A percentile compares a stretch with the other conserved stretches of the same genome.
phyloP scores from a whole-genome alignment of 768 basidiomycete genomes.

The Boletellus sp. region DNA sequence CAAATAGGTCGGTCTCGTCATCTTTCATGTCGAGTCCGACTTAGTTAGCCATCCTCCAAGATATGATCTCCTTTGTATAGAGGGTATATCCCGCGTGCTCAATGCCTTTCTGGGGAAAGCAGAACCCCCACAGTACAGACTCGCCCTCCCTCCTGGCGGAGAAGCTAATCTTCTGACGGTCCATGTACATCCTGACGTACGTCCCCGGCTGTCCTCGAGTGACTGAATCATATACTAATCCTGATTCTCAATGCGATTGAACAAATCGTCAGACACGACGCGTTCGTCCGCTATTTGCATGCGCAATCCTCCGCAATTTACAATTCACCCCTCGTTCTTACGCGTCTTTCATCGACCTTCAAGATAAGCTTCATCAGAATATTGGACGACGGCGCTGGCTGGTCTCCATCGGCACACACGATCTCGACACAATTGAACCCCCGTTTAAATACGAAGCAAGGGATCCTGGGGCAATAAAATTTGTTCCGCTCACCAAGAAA shows the following conservation, averaged over 20 bases:
- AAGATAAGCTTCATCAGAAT: conserved; percentile 98
- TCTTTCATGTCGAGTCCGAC: not conserved
- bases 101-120: conserved; percentile 74
- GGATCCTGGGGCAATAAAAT: conserved; percentile 86
- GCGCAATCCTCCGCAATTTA: conserved; percentile 85
- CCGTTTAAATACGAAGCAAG: conserved; percentile 88
- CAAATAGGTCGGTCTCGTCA: conserved; percentile 67
- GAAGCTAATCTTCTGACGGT: conserved; percentile 63
- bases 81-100: conserved; percentile 88
- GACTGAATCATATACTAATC: not conserved
- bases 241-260: not conserved
- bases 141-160: conserved; percentile 68
- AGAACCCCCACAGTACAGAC: conserved; percentile 66
- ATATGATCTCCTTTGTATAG: conserved; percentile 96
- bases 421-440: conserved; percentile 81
- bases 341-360: conserved; percentile 97
- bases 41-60: conserved; percentile 37
- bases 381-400: conserved; percentile 86
- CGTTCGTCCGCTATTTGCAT: conserved; percentile 88
- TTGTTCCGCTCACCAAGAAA: conserved; percentile 79
- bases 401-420: conserved; percentile 96
- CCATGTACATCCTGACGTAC: conserved; percentile 68
- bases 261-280: conserved; percentile 55
- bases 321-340: conserved; percentile 87
- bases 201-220: conserved; percentile 15